Evolutionary conservation across 2,329 filamentous ascomycete genomes (phyloP), one percentile per base, ranked within the genome.

Genomic region (Fusarium secorum): DNA sequence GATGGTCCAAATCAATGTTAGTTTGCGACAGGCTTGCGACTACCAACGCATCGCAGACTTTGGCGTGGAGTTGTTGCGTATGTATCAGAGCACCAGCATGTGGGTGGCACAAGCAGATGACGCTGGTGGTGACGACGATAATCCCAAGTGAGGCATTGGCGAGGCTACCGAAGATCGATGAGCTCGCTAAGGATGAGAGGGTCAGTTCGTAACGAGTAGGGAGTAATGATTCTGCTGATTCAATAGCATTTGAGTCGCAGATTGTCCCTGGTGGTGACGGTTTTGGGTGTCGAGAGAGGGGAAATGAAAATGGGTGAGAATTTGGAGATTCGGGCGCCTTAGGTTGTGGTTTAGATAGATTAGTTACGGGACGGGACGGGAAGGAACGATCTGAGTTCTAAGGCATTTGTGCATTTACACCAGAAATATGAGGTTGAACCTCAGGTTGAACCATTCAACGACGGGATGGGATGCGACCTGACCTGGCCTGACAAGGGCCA

Each of bases 401-500:
- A 77, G 75, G 75, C 75, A 76, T 69, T 74, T 76, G 59, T 76
- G 75, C 75, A 75, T 77, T 74, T 75, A 66, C 70, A 76, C 74
- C 73, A 73, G 75, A 76, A 75, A 76, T 76, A 76, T 76, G 72
- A 76, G 72, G 75, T 76, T 75, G 63, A 68, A 70, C 58, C 48
- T 70, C 57, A 62, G 62, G 61, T 71, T 73, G 60, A 65, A 64
- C 61, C 28, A 32, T 48, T 48, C 45, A 32, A 48, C 42, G 38
- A 22, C 20, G 38, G 36, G 42, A 70, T 63, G 55, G 39, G 14
- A 41, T 41, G 14, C n/a, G 35, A 38, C 35, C 20, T 36, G 38
- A 41, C 38, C 15, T 24, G 33, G 64, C 54, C 62, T 56, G 68
- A 64, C 68, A 56, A 60, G 69, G 68, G 61, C 61, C 66, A 76